Conservation (phyloP, 2,329 filamentous ascomycete genomes). For the Rosellinia necatrix region DNA sequence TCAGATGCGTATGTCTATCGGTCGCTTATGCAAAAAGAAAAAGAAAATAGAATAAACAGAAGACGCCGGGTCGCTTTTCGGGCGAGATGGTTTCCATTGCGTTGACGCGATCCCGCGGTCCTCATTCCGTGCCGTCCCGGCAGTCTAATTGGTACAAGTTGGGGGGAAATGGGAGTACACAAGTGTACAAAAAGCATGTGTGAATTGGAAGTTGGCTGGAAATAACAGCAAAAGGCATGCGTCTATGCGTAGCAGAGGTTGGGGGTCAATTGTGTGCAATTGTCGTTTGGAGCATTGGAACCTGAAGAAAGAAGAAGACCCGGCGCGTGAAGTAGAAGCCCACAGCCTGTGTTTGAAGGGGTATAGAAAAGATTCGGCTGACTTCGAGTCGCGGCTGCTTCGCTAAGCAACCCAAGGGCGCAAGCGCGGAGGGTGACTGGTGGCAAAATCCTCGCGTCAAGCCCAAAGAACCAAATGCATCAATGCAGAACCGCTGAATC, state of each 20-base stretch:
- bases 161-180: no score
- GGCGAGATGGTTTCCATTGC: neutral
- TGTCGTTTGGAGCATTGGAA: constrained; percentile 1
- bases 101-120: neutral
- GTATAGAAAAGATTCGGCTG: neutral
- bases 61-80: constrained; percentile 17
- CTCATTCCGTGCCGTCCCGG: constrained; percentile 7
- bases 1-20: constrained; percentile 23
- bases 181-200: constrained; percentile 4
- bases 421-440: constrained; percentile 13
- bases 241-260: constrained; percentile 4
- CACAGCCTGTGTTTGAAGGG: neutral
- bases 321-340: neutral
- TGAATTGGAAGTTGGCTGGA: neutral
- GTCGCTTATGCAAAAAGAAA: constrained; percentile 20
- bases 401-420: neutral
- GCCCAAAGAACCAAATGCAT: constrained; percentile 4
- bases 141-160: constrained; percentile 16
- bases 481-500: constrained; percentile 17
- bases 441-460: neutral
- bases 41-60: constrained; percentile 1
- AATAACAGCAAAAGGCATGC: constrained; percentile 7
- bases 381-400: constrained; percentile 1
- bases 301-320: neutral
- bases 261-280: constrained; percentile 19